Evolutionary conservation across 306 rosid genomes (phyloP), one percentile per base, ranked within the genome.

Genomic region (Malus orientalis): DNA sequence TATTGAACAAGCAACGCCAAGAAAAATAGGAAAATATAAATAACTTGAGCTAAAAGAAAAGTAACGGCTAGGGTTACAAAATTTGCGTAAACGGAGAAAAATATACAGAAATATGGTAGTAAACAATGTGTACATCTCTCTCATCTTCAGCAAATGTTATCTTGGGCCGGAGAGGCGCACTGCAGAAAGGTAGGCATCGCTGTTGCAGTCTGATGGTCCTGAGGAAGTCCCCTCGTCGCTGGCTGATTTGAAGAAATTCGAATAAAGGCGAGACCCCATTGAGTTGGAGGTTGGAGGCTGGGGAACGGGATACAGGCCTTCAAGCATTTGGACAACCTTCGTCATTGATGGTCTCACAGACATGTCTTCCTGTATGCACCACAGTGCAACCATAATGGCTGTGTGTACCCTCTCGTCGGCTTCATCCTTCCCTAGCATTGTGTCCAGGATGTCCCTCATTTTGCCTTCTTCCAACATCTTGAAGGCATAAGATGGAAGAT

Each of bases 341-440:
- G 92, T 82, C 98, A 95, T 92, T 23, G 96, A 68, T 55, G 98
- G 98, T 72, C 97, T 85, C 71, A 85, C 71, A 15, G 85, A 69
- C 98, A 89, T 92, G 51, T 95, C 97, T 79, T 94, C 97, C 16
- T 95, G 97, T 80, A 95, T 82, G 79, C 97, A 95, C 97, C 96
- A 90, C 51, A 92, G 84, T 55, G 98, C 96, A 71, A 95, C 96
- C 73, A 79, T 86, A 20, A 90, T 80, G 47, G 93, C 93, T 11
- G 74, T 75, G 14, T 75, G 80, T 38, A 90, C 69, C 79, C 85
- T 82, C 12, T 84, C 84, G 42, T 90, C 95, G 4, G 82, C 67
- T 14, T 29, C 87, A 69, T 81, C 82, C 3, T 60, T 72, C 16
- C 18, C 40, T 78, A 89, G 42, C 76, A 70, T 86, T 6, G 88